These are phyloP conservation scores for Cryptococcus sp. DNA, from an alignment of 1,284 basidiomycete genomes.

Conservation along the genomic window DNA sequence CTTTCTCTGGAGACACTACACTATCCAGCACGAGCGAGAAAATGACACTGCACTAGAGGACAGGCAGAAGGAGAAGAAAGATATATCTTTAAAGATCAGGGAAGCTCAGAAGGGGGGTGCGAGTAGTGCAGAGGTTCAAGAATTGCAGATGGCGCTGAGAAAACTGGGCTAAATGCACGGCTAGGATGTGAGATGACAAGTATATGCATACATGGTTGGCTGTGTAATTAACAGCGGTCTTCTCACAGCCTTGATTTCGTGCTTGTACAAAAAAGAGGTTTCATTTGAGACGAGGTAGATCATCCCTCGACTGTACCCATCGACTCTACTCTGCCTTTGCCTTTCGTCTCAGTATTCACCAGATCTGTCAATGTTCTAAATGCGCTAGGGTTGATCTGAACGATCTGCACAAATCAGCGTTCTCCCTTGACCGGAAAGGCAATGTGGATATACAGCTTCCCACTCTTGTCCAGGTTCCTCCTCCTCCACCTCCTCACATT, in stretches of 20 bases:
- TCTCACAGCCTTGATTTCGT: too few relatives aligned
- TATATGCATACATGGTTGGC: too few relatives aligned
- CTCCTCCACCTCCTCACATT: slow-evolving; percentile 77
- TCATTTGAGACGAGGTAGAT: too few relatives aligned
- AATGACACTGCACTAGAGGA: slow-evolving; percentile 16
- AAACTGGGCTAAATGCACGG: not conserved
- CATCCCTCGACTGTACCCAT: slow-evolving; percentile 41
- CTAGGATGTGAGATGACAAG: not conserved
- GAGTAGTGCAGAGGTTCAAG: slow-evolving; percentile 7
- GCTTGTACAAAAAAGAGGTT: too few relatives aligned
- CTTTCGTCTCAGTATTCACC: slow-evolving; percentile 73
- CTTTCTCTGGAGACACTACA: slow-evolving; percentile 37
- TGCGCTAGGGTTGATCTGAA: slow-evolving; percentile 87
- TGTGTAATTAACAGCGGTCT: too few relatives aligned
- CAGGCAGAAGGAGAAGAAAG: slow-evolving; percentile 31
- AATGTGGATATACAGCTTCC: slow-evolving; percentile 66
- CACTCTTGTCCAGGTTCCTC: slow-evolving; percentile 74
- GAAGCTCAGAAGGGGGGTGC: slow-evolving; percentile 29
- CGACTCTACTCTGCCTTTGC: slow-evolving; percentile 82
- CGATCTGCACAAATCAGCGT: slow-evolving; percentile 56
- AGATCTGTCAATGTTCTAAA: slow-evolving; percentile 87
- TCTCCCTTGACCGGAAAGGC: not conserved
- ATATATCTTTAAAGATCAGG: slow-evolving; percentile 18
- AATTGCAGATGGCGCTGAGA: slow-evolving; percentile 13
- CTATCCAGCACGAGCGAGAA: slow-evolving; percentile 12